A percentile compares a stretch with the other conserved stretches of the same genome.
phyloP scores from a whole-genome alignment of 2,329 filamentous ascomycete species.

The Ambrosiella xylebori region DNA sequence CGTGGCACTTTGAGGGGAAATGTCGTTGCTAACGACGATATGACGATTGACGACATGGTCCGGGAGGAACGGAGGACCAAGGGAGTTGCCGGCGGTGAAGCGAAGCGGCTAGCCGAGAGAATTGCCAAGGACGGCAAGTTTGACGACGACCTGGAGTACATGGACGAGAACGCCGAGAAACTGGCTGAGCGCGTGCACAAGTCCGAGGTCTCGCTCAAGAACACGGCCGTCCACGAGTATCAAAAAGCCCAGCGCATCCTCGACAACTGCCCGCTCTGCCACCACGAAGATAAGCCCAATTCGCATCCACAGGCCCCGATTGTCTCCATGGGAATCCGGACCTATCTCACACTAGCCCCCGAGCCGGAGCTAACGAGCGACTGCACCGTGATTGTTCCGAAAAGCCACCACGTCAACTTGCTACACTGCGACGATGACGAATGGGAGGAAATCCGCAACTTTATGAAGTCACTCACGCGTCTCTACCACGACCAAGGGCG shows the following conservation, averaged over 20 bases:
- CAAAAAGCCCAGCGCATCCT: constrained; percentile 77
- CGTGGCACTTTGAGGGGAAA: constrained; percentile 69
- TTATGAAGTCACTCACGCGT: constrained; percentile 89
- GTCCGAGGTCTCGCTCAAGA: constrained; percentile 74
- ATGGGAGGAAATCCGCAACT: constrained; percentile 97
- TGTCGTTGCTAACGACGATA: constrained; percentile 84
- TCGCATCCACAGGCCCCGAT: constrained; percentile 64
- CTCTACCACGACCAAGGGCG: constrained; percentile 90
- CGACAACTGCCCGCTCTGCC: constrained; percentile 76
- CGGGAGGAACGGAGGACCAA: constrained; percentile 79
- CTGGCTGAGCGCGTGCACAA: constrained; percentile 77
- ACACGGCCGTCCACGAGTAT: constrained; percentile 71
- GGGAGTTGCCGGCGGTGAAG: constrained; percentile 62
- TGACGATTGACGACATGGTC: constrained; percentile 94
- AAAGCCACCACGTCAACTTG: constrained; percentile 73
- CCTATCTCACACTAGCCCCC: constrained; percentile 75
- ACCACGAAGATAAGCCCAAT: constrained; percentile 62
- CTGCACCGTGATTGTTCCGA: constrained; percentile 74
- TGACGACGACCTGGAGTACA: constrained; percentile 83
- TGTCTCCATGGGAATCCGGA: constrained; percentile 68
- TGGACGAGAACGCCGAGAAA: constrained; percentile 90
- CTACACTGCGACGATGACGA: constrained; percentile 98
- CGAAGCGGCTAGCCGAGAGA: constrained; percentile 66
- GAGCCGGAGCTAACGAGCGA: constrained; percentile 74
- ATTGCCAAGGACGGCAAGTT: constrained; percentile 90